These are phyloP conservation scores for Fusarium buharicum DNA, from an alignment of 2,329 filamentous ascomycete genomes.

Conservation along the genomic window DNA sequence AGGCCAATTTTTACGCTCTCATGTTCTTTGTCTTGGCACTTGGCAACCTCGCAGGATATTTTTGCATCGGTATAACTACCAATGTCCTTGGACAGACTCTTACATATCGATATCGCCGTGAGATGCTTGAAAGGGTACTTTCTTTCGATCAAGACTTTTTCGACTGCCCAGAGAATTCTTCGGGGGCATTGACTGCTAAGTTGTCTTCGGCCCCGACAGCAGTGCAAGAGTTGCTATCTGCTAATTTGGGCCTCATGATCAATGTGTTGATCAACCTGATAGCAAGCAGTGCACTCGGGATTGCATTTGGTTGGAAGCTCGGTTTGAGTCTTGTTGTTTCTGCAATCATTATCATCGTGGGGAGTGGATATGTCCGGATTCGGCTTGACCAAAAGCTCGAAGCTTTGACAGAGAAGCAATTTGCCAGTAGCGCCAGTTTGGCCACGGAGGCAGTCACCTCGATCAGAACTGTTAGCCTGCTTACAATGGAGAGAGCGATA, in stretches of 20 bases:
- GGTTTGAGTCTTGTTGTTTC: constrained; percentile 57
- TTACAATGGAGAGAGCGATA: constrained; percentile 51
- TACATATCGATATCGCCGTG: constrained; percentile 4
- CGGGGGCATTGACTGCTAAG: constrained; percentile 47
- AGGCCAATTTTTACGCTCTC: constrained; percentile 59
- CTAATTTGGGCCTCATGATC: constrained; percentile 47
- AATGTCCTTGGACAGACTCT: constrained; percentile 4
- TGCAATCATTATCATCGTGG: constrained; percentile 48
- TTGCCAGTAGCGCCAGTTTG: constrained; percentile 49
- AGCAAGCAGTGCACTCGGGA: constrained; percentile 49
- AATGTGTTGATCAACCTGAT: constrained; percentile 49
- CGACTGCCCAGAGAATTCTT: constrained; percentile 50
- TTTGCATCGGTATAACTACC: constrained; percentile 5
- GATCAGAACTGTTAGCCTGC: constrained; percentile 52
- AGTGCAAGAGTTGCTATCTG: constrained; percentile 52
- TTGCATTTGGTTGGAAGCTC: constrained; percentile 59
- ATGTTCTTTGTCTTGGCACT: constrained; percentile 62
- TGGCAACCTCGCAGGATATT: constrained; percentile 53
- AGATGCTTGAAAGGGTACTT: constrained; percentile 29
- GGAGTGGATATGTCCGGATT: constrained; percentile 49
- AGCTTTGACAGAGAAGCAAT: constrained; percentile 43
- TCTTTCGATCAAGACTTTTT: constrained; percentile 50
- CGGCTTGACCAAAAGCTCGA: constrained; percentile 53
- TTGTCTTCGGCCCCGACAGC: constrained; percentile 49
- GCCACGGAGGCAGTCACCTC: constrained; percentile 54